phyloP scores from a whole-genome alignment of 352 stramenopile species.

The Phytophthora kernoviae region DNA sequence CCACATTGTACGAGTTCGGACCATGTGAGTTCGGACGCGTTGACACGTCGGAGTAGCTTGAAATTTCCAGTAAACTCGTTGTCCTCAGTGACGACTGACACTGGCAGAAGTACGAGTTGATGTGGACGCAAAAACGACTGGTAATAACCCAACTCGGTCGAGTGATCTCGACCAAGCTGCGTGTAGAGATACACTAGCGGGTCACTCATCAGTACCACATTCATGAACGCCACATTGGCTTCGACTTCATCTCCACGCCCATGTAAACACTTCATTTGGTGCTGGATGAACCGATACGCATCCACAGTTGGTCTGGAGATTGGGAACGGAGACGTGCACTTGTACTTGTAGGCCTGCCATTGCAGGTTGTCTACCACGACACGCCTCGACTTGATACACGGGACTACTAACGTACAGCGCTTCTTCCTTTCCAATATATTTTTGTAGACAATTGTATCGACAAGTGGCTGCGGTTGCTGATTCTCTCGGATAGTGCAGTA shows the following conservation, averaged over 20 bases:
- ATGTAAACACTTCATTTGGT: constrained; percentile 32
- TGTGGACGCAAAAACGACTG: constrained; percentile 8
- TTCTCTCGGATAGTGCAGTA: constrained; percentile 29
- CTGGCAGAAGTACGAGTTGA: constrained; percentile 16
- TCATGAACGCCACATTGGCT: constrained; percentile 44
- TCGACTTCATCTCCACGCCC: constrained; percentile 18
- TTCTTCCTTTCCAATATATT: not conserved
- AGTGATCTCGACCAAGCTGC: not conserved
- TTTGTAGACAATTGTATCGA: not conserved
- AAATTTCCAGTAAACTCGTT: constrained; percentile 21
- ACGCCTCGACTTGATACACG: not conserved
- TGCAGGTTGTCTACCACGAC: constrained; percentile 4
- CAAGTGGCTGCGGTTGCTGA: not conserved
- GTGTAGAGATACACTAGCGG: constrained; percentile 30
- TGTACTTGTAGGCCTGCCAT: constrained; percentile 5
- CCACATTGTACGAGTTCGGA: constrained; percentile 25
- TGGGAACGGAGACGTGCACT: not conserved
- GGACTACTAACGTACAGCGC: not conserved
- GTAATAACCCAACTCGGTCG: constrained; percentile 21
- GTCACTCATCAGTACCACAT: constrained; percentile 42
- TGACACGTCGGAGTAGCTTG: constrained; percentile 5
- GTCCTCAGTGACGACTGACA: not conserved
- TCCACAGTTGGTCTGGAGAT: constrained; percentile 10
- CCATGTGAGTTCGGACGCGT: constrained; percentile 10
- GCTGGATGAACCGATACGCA: constrained; percentile 26